Evolutionary conservation across 768 basidiomycete species (phyloP).

Genomic region (Russula ochroleuca): DNA sequence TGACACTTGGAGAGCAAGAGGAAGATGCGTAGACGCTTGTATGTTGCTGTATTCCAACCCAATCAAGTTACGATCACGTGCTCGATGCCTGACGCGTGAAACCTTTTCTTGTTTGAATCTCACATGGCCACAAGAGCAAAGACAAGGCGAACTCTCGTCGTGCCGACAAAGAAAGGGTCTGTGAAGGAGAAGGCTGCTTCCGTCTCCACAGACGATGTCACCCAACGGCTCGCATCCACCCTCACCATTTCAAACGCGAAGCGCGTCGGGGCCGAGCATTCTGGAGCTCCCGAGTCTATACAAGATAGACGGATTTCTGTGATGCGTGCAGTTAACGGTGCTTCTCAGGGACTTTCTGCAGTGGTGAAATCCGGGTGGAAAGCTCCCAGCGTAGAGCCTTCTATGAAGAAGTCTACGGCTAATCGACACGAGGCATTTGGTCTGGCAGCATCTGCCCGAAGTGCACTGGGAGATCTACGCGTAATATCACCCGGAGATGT

Average conservation of each 20-base stretch:
- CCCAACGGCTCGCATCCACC: conserved; percentile 30
- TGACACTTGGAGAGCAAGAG: conserved; percentile 57
- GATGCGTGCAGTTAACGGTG: conserved; percentile 63
- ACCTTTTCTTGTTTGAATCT: neutral
- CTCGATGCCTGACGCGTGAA: neutral
- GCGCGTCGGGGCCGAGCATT: neutral
- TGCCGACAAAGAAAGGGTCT: neutral
- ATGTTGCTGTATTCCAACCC: neutral
- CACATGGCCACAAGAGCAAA: conserved; percentile 18
- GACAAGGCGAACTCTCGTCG: neutral
- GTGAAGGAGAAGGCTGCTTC: neutral
- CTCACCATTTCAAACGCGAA: conserved; percentile 31
- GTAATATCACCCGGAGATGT: conserved; percentile 43
- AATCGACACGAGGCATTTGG: conserved; percentile 33
- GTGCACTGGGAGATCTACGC: conserved; percentile 47
- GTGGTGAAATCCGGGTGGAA: conserved; percentile 61
- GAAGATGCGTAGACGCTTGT: conserved; percentile 5
- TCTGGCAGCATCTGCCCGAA: conserved; percentile 40
- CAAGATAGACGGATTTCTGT: conserved; percentile 31
- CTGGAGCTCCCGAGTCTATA: neutral
- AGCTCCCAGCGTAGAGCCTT: conserved; percentile 34
- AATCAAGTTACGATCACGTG: conserved; percentile 11
- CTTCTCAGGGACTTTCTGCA: conserved; percentile 53
- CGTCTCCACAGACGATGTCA: conserved; percentile 28
- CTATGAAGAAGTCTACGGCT: conserved; percentile 29